A percentile compares a stretch with the other conserved stretches of the same genome.
These are phyloP conservation scores for Brassica carinata DNA, from an alignment of 345 rosid species.

Conservation along the genomic window DNA sequence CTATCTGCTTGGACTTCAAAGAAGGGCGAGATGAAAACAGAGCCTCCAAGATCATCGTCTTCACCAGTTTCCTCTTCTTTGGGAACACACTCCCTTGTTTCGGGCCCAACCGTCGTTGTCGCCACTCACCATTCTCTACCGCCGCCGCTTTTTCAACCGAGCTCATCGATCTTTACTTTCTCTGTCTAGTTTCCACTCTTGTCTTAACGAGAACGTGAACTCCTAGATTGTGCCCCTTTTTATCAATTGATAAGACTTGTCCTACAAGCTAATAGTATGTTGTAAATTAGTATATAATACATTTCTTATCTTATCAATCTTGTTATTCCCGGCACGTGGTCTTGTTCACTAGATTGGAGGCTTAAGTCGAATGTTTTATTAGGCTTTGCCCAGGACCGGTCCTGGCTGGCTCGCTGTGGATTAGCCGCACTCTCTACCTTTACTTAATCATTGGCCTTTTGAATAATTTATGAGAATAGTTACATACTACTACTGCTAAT, in stretches of 20 bases:
- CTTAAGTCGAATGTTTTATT: too few relatives aligned
- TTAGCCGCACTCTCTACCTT: neutral
- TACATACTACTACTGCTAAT: neutral
- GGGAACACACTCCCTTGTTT: slow-evolving; percentile 47
- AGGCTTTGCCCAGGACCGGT: too few relatives aligned
- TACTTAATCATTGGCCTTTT: slow-evolving; percentile 17
- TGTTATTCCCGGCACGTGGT: slow-evolving; percentile 13
- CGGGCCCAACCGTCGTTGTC: slow-evolving; percentile 11
- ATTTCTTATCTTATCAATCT: neutral
- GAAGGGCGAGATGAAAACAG: slow-evolving; percentile 18
- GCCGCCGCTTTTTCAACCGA: neutral
- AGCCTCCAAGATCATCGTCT: slow-evolving; percentile 44
- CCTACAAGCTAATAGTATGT: neutral
- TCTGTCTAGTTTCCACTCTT: neutral
- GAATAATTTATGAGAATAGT: neutral
- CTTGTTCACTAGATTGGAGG: neutral
- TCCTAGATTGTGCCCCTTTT: neutral
- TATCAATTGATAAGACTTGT: slow-evolving; percentile 8
- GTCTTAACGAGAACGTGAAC: neutral
- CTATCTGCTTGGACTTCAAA: neutral
- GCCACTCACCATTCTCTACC: slow-evolving; percentile 24
- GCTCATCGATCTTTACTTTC: slow-evolving; percentile 14
- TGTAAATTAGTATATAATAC: neutral
- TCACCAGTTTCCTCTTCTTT: slow-evolving; percentile 44
- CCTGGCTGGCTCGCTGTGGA: neutral